phyloP scores from a whole-genome alignment of 345 rosid species.

The Sonneratia caseolaris region DNA sequence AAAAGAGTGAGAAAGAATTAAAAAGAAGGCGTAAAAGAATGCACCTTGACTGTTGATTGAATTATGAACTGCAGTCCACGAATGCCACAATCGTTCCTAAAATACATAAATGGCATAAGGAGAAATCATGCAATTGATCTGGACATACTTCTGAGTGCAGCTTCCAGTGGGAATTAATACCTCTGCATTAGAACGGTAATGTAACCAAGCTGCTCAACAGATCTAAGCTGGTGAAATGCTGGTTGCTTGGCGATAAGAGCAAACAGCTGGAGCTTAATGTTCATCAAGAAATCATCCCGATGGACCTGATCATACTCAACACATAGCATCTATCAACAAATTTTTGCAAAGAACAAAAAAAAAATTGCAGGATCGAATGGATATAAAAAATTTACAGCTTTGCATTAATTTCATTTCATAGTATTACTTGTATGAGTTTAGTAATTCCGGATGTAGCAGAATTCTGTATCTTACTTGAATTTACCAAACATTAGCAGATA shows the following conservation, averaged over 20 bases:
- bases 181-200: constrained; percentile 64
- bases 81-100: constrained; percentile 68
- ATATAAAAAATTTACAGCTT: background rate
- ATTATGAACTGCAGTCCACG: constrained; percentile 71
- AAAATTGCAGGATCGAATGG: constrained; percentile 5
- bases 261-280: constrained; percentile 75
- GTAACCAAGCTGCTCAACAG: constrained; percentile 93
- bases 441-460: background rate
- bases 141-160: background rate
- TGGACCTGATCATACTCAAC: constrained; percentile 41
- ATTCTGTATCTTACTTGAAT: background rate
- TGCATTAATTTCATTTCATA: background rate
- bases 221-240: constrained; percentile 93
- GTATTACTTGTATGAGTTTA: background rate
- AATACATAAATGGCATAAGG: background rate
- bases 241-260: constrained; percentile 75
- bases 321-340: background rate
- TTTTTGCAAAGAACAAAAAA: background rate
- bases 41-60: constrained; percentile 79
- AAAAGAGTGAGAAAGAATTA: background rate
- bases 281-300: constrained; percentile 64
- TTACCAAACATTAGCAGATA: background rate
- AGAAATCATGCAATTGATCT: background rate
- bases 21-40: background rate
- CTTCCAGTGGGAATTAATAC: constrained; percentile 18